Evolutionary conservation across 768 basidiomycete species (phyloP), one percentile per base, ranked within the genome.

Genomic region (Mrakia hoshinonis): DNA sequence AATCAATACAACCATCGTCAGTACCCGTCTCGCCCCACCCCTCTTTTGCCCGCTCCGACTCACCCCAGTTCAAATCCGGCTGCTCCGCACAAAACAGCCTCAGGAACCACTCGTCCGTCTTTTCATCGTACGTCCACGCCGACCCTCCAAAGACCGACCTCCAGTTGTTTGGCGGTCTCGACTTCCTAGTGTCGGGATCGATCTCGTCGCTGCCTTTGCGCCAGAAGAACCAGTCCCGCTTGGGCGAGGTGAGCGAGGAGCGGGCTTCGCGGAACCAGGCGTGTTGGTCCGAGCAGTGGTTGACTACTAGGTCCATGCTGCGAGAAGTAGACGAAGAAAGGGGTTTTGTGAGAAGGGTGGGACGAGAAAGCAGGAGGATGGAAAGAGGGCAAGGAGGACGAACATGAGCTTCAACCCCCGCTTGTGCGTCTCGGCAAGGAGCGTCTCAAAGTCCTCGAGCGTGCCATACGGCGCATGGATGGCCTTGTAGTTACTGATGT

Each of bases 181-280:
- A 82, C 58, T 83, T 80, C 0, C 88, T 87, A 3, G 82, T 78
- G 18, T 80, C 79, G 20, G 64, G 31, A 70, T 85, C 84, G 73
- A 80, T n/a, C n/a, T n/a, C n/a, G n/a, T n/a, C 82, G 74, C 80
- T 82, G 2, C 87, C 84, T 4, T 86, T 85, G 20, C 85, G 83
- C 89, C 89, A 90, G 72, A 87, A 83, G 78, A 89, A 91, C 87
- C 87, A 89, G 76, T 89, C 84, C 18, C 88, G 83, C 77, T 87
- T 89, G 0, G 85, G 83, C 75, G 84, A 81, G 9, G 80, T 77
- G 63, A 81, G 81, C 60, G 81, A 85, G 76, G 79, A 82, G 77
- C 74, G 84, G 31, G 87, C 87, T 74, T 85, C 81, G 39, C 82
- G 72, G 80, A 89, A 91, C 89, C 89, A 90, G 13, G 81, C 82